phyloP scores from a whole-genome alignment of 2,329 filamentous ascomycete genomes.

The Colletotrichum aenigma region DNA sequence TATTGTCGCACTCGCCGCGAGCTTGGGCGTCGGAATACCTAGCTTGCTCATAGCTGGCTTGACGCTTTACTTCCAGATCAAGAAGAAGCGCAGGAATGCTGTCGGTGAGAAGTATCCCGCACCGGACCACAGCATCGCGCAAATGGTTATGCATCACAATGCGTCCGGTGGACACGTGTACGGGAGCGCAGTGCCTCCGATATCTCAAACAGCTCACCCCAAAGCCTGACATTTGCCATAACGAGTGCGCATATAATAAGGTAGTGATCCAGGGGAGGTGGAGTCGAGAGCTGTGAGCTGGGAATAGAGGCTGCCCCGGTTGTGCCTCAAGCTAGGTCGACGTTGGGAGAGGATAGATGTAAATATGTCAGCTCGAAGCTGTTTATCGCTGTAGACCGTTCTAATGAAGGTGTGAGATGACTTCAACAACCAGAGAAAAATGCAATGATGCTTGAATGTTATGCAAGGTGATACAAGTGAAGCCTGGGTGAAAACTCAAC shows the following conservation, averaged over 20 bases:
- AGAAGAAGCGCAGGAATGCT: slow-evolving; percentile 20
- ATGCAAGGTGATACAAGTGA: slow-evolving; percentile 3
- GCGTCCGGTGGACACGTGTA: neutral
- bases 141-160: neutral
- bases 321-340: neutral
- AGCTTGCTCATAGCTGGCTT: slow-evolving; percentile 36
- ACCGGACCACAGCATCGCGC: neutral
- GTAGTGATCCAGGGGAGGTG: neutral
- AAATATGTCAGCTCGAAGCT: neutral
- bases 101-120: neutral
- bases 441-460: neutral
- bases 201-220: neutral
- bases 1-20: slow-evolving; percentile 27
- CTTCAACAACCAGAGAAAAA: neutral
- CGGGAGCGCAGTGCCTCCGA: neutral
- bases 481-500: slow-evolving; percentile 4
- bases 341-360: neutral
- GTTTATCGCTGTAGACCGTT: neutral
- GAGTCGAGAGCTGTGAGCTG: neutral
- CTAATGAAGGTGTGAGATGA: neutral
- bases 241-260: neutral
- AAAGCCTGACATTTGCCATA: neutral
- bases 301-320: neutral
- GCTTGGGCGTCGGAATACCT: slow-evolving; percentile 30
- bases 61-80: slow-evolving; percentile 23